Base-by-base conservation (phyloP, 2,329 filamentous ascomycete genomes). In the Diplodia sapinea region DNA sequence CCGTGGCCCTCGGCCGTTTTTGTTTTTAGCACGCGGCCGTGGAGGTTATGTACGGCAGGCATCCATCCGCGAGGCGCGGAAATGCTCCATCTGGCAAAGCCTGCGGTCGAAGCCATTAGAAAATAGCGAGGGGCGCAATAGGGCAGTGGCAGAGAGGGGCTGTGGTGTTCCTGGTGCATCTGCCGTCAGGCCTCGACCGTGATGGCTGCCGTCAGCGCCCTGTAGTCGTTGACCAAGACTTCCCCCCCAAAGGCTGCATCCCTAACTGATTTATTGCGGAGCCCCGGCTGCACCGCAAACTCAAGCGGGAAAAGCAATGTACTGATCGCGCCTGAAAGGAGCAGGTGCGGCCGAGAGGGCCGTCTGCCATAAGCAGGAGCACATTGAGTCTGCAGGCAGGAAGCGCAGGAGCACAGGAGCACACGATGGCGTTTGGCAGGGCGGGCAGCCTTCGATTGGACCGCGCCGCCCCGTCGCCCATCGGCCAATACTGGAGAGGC, bases 1-100 rank as follows among this genome's bases (percentile, higher is more conserved):
- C 72, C 69, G 69, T 71, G 26, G 26, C 26, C 56, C 57, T 50
- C 38, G 29, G 47, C n/a, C 59, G 7, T 51, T 51, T 49, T 63
- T 49, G 12, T 51, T 51, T 49, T 63, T 49, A 63, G 59, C 43
- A 47, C 43, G 57, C 57, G 43, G 40, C 17, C 57, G 17, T 26
- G 26, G 57, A 29, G 43, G 26, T 20, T 47, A 47, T 47, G 43
- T 13, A 26, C 31, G 26, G 59, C 59, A 63, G 59, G 59, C 59
- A 51, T 63, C 59, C 59, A 38, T 63, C 59, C 47, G 26, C 29
- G 59, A 17, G 40, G 59, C 47, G 59, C 59, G 59, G 59, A 51
- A 51, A 63, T 36, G 59, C 43, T 63, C 47, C 59, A 38, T 63
- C 59, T 31, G 47, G 57, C 26, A 50, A 36, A 12, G 17, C 40